These are phyloP conservation scores for Geosmithia putterillii DNA, from an alignment of 2,329 filamentous ascomycete genomes.

Conservation along the genomic window DNA sequence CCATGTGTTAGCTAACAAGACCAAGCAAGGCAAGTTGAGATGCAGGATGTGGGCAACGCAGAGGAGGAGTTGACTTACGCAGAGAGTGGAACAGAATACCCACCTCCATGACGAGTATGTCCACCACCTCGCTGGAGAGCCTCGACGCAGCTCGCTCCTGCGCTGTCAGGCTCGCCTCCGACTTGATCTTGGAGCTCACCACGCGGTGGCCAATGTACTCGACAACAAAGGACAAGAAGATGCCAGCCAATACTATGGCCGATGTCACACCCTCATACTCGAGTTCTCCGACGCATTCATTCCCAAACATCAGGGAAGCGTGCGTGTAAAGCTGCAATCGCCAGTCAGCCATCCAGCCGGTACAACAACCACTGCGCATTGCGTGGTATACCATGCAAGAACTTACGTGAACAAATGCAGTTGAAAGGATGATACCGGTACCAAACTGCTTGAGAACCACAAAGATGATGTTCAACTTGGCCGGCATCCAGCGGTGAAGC, in stretches of 20 bases:
- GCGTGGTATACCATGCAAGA: too few species aligned
- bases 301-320: slow-evolving; percentile 59
- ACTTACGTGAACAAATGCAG: slow-evolving; percentile 55
- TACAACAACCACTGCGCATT: not conserved
- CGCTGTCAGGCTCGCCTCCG: slow-evolving; percentile 11
- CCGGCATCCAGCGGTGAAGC: slow-evolving; percentile 42
- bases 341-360: not conserved
- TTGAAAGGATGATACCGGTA: slow-evolving; percentile 60
- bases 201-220: slow-evolving; percentile 55
- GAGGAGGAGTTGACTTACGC: slow-evolving; percentile 25
- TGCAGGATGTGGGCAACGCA: too few species aligned
- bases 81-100: slow-evolving; percentile 68
- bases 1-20: not conserved
- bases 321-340: slow-evolving; percentile 55
- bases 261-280: slow-evolving; percentile 57
- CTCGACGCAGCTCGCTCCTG: slow-evolving; percentile 11
- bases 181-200: slow-evolving; percentile 24
- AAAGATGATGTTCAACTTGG: slow-evolving; percentile 36
- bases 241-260: slow-evolving; percentile 60
- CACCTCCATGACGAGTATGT: slow-evolving; percentile 57
- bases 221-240: slow-evolving; percentile 60
- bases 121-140: slow-evolving; percentile 35
- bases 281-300: slow-evolving; percentile 54
- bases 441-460: slow-evolving; percentile 62
- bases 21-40: not conserved